Evolutionary conservation across 139 green algal species (phyloP).

Genomic region (Cymbomonas tetramitiformis): DNA sequence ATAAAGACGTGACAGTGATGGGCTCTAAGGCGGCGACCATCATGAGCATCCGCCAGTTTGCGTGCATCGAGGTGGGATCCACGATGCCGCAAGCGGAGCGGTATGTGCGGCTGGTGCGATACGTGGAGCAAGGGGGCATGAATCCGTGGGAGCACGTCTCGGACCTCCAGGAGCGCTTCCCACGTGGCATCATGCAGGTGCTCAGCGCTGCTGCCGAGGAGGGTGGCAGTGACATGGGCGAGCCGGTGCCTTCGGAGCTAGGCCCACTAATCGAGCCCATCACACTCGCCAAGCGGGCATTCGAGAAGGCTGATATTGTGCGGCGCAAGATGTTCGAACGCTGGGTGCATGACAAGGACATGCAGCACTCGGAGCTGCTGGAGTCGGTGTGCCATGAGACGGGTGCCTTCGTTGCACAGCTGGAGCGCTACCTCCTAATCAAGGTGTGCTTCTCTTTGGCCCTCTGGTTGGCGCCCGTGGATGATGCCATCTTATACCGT

Average conservation of each 20-base stretch:
- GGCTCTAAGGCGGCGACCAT: conserved; percentile 1
- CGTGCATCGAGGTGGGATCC: conserved; percentile 15
- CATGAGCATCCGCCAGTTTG: conserved; percentile 18
- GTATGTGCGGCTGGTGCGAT: conserved; percentile 16
- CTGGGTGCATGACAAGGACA: conserved; percentile 15
- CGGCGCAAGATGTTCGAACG: conserved; percentile 19
- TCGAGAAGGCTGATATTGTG: conserved; percentile 10
- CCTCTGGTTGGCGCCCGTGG: too few relatives aligned
- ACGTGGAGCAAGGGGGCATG: conserved; percentile 7
- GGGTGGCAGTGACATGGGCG: conserved; percentile 5
- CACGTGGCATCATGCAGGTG: conserved; percentile 9
- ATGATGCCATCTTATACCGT: too few relatives aligned
- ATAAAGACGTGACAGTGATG: conserved; percentile 2
- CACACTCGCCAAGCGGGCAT: conserved; percentile 5
- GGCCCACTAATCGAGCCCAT: conserved; percentile 14
- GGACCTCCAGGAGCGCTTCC: conserved; percentile 2
- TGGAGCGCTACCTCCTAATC: conserved; percentile 16
- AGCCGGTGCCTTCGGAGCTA: conserved; percentile 13
- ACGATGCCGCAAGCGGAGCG: conserved; percentile 20
- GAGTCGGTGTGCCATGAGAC: conserved; percentile 9
- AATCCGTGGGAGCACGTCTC: conserved; percentile 15
- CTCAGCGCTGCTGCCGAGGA: background rate
- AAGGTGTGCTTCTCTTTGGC: too few relatives aligned
- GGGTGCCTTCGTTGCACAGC: background rate
- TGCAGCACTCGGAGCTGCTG: conserved; percentile 15